Evolutionary conservation across 2,329 filamentous ascomycete genomes (phyloP), one percentile per base, ranked within the genome.

Genomic region (Fusarium armeniacum): DNA sequence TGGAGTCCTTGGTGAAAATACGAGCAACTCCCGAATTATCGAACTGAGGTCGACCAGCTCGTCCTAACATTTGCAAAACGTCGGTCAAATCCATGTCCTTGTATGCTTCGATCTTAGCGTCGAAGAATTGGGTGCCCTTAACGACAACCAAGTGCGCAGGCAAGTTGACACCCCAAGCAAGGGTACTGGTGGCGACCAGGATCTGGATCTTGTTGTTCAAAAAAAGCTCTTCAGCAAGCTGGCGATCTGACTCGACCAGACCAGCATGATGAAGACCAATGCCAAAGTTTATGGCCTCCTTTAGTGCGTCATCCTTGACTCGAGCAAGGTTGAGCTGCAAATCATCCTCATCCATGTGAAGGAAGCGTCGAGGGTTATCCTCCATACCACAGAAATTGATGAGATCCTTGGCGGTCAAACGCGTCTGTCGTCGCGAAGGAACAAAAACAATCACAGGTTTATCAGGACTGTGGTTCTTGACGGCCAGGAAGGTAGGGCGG

Each of bases 401-500:
- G 35, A 99, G 83, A 75, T 99, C 97, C 76, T 97, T 96, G 28
- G 96, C 96, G 2, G 96, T 99, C 41, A 99, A 84, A 36, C 96
- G 91, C 1, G 96, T 99, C 83, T 99, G 96, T 75, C 96, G 87
- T 76, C 97, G 91, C 20, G 96, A 99, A 5, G 96, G 94, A 9
- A 99, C 96, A 75, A 99, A 99, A 1, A 99, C 96, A 78, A 99
- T 99, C 11, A 98, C 96, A 0, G 96, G 96, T 80, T 99, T 98
- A 55, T 94, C 91, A 1, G 97, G 96, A 43, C 94, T 98, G 80
- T 99, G 97, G 13, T 91, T 93, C 80, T 99, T 98, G 79, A 99
- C 96, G 1, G 96, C 96, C 33, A 98, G 83, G 81, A 98, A 99
- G 0, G 96, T 98, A 3, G 96, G 96, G 9, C 96, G 88, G 76